Evolutionary conservation across 1,284 basidiomycete species (phyloP).

Genomic region (Rhodotorula sp.): DNA sequence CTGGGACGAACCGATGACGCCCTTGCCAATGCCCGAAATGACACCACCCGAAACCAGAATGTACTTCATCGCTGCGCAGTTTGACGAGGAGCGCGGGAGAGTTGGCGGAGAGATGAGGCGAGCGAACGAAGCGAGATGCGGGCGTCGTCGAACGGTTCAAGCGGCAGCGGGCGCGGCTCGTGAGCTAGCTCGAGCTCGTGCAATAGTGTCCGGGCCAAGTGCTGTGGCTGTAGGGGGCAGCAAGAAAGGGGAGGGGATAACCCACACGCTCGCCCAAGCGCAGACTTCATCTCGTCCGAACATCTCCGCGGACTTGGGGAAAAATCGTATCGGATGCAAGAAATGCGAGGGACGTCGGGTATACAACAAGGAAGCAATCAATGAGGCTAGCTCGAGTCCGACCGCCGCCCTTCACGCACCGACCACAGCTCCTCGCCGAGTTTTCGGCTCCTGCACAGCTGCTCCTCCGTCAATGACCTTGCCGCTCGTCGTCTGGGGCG

Average conservation of each 20-base stretch:
- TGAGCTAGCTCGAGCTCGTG: background rate
- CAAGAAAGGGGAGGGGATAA: background rate
- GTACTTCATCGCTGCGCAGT: constrained; percentile 48
- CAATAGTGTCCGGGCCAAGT: too few relatives aligned
- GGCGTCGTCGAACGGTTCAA: background rate
- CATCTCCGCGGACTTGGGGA: too few relatives aligned
- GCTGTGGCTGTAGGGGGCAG: background rate
- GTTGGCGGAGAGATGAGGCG: too few relatives aligned
- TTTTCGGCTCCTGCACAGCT: background rate
- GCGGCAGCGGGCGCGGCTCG: background rate
- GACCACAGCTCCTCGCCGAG: constrained; percentile 21
- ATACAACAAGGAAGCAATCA: background rate
- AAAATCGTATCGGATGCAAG: too few relatives aligned
- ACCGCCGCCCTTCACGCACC: background rate
- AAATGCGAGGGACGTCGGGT: background rate
- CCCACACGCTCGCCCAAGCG: background rate
- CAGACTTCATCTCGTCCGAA: background rate
- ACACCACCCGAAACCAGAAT: constrained; percentile 51
- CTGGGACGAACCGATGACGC: constrained; percentile 48
- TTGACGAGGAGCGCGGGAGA: background rate
- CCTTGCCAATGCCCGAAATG: constrained; percentile 54
- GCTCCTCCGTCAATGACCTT: background rate
- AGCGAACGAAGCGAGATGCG: background rate
- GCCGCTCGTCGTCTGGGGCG: constrained; percentile 2
- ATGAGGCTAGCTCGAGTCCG: background rate